These are phyloP conservation scores for Hanseniaspora jakobsenii DNA, from an alignment of 805 yeast genomes.

Conservation along the genomic window DNA sequence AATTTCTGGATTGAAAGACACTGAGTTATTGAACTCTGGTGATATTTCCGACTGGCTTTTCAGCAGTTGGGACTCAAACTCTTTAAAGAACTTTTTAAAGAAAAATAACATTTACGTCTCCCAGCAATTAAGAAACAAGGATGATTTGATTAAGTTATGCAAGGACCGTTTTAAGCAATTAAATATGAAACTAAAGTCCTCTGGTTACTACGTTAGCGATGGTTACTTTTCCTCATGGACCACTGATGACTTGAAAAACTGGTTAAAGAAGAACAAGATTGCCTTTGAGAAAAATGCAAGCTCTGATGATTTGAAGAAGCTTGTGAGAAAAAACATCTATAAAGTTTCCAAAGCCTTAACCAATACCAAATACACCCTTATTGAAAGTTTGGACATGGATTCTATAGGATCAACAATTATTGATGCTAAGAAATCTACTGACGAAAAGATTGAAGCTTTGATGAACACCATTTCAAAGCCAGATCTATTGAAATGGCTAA, in stretches of 20 bases:
- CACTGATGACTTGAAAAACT: conserved; percentile 35
- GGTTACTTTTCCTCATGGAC: conserved; percentile 47
- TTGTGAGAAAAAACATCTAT: conserved; percentile 37
- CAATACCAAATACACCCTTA: conserved; percentile 30
- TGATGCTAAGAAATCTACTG: conserved; percentile 16
- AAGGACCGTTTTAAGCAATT: conserved; percentile 33
- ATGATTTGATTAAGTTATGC: conserved; percentile 34
- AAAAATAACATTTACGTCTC: conserved; percentile 26
- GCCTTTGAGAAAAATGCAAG: conserved; percentile 26
- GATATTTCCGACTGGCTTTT: conserved; percentile 37
- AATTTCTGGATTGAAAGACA: not conserved
- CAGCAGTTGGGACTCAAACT: conserved; percentile 33
- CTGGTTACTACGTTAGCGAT: conserved; percentile 39
- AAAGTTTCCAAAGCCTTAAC: conserved; percentile 32
- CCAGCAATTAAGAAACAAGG: conserved; percentile 23
- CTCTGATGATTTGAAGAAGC: conserved; percentile 36
- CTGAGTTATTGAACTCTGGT: not conserved
- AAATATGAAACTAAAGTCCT: conserved; percentile 28
- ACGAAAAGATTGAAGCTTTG: conserved; percentile 26
- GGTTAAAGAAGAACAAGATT: conserved; percentile 39
- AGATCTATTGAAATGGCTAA: conserved; percentile 46
- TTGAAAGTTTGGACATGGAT: conserved; percentile 34
- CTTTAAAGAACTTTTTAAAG: conserved; percentile 28
- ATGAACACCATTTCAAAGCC: conserved; percentile 41
- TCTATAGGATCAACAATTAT: conserved; percentile 17